phyloP scores from a whole-genome alignment of 768 basidiomycete genomes.

The Lentinus tigrinus region DNA sequence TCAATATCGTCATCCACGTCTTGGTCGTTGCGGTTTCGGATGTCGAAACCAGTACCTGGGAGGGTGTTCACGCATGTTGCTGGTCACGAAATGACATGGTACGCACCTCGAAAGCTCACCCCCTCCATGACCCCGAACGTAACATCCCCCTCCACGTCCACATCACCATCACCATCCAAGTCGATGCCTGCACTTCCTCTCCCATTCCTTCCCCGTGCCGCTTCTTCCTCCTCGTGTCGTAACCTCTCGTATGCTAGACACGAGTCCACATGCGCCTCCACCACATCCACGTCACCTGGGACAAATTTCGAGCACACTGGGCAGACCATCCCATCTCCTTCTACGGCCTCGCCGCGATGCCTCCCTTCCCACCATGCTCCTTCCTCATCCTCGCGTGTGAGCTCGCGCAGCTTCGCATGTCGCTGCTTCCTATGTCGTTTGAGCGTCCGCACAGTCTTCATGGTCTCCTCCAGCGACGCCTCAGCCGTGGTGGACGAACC shows the following conservation, averaged over 20 bases:
- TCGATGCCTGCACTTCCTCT: constrained; percentile 32
- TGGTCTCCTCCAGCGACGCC: constrained; percentile 32
- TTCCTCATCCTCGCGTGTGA: constrained; percentile 63
- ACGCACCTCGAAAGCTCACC: constrained; percentile 35
- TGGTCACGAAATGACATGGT: not conserved
- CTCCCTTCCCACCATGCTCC: constrained; percentile 22
- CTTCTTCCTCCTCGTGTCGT: constrained; percentile 42
- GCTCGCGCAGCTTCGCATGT: constrained; percentile 62
- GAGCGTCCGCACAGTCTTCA: constrained; percentile 59
- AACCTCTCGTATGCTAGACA: constrained; percentile 60
- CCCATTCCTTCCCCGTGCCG: constrained; percentile 27
- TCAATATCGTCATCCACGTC: constrained; percentile 83
- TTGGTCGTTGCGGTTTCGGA: constrained; percentile 50
- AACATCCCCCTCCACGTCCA: constrained; percentile 40
- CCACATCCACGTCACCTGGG: constrained; percentile 66
- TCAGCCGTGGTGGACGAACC: constrained; percentile 15
- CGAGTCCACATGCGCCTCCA: constrained; percentile 80
- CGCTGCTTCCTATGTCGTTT: constrained; percentile 70
- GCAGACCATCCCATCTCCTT: constrained; percentile 52
- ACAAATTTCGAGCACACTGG: constrained; percentile 65
- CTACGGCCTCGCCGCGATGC: constrained; percentile 21
- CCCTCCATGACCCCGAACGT: constrained; percentile 28
- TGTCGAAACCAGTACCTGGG: constrained; percentile 70
- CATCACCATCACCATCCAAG: constrained; percentile 40
- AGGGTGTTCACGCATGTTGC: not conserved